Evolutionary conservation across 106 monocot species (phyloP), one percentile per base, ranked within the genome.

Genomic region (Gastrodia elata): DNA sequence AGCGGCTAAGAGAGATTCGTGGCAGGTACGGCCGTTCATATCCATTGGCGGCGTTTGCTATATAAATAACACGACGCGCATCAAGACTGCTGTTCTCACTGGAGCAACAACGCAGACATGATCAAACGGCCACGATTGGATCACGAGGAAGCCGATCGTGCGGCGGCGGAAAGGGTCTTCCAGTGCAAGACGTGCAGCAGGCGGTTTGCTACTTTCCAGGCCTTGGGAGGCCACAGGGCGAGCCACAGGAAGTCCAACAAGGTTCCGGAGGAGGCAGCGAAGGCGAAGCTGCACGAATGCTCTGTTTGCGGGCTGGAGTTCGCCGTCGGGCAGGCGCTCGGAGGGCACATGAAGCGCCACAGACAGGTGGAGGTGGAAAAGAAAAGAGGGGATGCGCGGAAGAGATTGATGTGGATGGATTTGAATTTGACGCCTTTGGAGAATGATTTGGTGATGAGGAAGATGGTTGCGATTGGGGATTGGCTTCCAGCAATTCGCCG

Each of bases 121-220:
- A 65, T 22, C 20, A 68, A 38, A 30, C 36, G 68, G 24, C 38
- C 38, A 0, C 20, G 38, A 20, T 5, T 34, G 5, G 38, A 68
- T 5, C 68, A 65, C 15, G 34, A 32, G 68, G 68, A 38, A 68
- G 36, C 8, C 2, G 68, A 68, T 13, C n/a, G 68, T 7, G 68
- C 68, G 18, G 8, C 6, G 68, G 68, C 8, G 22, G 38, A 8
- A 18, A 68, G 38, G 38, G 73, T 85, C 34, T 86, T 86, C 56
- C 82, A 87, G 82, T 91, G 90, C 78, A 91, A 91, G 78, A 84
- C 90, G 3, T 91, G 90, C 71, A 72, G 71, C 82, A 80, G 90
- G 40, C 77, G 70, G 82, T 91, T 91, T 77, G 71, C 82, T 16
- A 77, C 90, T 34, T 91, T 91, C 71, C 90, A 91, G 71, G 90